Conservation (phyloP, 1,139 yeast genomes). For the Saccharomycopsis crataegensis region DNA sequence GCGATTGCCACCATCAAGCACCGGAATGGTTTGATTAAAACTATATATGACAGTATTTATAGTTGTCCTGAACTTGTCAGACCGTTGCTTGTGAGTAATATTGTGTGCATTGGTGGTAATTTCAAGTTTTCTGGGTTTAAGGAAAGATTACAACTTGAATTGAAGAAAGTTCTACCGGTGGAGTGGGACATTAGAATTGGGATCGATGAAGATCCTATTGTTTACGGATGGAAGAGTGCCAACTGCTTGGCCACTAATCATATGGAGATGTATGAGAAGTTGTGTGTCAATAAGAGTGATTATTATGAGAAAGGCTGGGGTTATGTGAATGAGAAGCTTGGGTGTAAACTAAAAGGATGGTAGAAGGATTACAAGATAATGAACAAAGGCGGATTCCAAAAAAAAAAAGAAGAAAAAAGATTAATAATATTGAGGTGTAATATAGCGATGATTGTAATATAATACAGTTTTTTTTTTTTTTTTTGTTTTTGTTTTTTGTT, state of each 20-base stretch:
- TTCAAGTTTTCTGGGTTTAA: conserved; percentile 63
- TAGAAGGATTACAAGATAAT: conserved; percentile 26
- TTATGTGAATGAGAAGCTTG: conserved; percentile 61
- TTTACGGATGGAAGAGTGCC: conserved; percentile 54
- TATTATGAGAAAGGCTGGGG: conserved; percentile 82
- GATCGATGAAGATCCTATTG: conserved; percentile 33
- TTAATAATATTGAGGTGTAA: not conserved
- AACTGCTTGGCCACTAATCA: conserved; percentile 40
- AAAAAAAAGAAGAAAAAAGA: not conserved
- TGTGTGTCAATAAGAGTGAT: conserved; percentile 66
- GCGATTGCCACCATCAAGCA: conserved; percentile 69
- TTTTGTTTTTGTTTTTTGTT: not conserved
- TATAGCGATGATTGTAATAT: not conserved
- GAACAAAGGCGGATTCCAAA: no score
- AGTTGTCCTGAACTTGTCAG: conserved; percentile 67
- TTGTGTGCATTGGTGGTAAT: conserved; percentile 79
- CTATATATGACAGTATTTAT: conserved; percentile 63
- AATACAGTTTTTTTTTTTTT: not conserved
- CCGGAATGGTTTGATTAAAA: conserved; percentile 65
- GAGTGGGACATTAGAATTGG: conserved; percentile 57
- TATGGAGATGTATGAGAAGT: conserved; percentile 41
- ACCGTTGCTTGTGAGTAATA: conserved; percentile 74
- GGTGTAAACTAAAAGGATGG: conserved; percentile 30
- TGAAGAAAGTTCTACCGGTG: conserved; percentile 59
- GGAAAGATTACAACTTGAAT: conserved; percentile 50